Base-by-base conservation (phyloP, 345 rosid genomes). In the Lepidium aucheri region DNA sequence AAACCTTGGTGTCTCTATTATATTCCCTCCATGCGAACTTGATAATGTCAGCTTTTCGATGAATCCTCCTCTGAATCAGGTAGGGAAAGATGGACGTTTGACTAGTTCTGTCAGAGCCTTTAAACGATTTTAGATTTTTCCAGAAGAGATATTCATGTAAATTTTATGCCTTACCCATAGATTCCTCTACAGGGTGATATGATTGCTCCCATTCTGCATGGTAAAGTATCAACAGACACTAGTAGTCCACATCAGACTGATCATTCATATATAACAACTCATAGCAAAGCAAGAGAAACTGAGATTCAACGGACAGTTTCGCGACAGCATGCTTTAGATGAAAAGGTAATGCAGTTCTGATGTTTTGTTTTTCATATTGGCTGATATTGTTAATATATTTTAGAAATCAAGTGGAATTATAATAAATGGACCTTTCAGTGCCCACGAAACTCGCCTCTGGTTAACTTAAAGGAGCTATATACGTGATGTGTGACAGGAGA, bases 221-320 rank as follows among this genome's bases (percentile, higher is more conserved):
- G 72, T 47, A 85, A 74, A 62, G 77, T 68, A 41, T 58, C 76
- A 59, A 76, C 73, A 56, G 20, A 51, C 42, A 78, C 64, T 53
- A 64, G 69, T 70, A 61, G 64, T 49, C 58, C 80, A 50, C 85
- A 73, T 53, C 91, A 79, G 39, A 53, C 68, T 17, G 62, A 60
- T 60, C 73, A 59, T 24, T 45, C 72, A 33, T 55, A 28, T 77
- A 60, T 62, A 64, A 53, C 53, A 35, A 42, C 74, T 24, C 81
- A 75, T 60, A 51, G 59, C 67, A 85, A 80, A 70, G 79, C 76
- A 47, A 84, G 84, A 72, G 96, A 86, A 78, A 80, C 79, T 67
- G 86, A 83, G 73, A 49, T 78, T 60, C 87, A 63, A 74, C 82
- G 57, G 67, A 83, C 81, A 67, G 60, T 85, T 63, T 78, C 86